A percentile compares a stretch with the other conserved stretches of the same genome.
Evolutionary conservation across 2,329 filamentous ascomycete species (phyloP).

Genomic region (Annulohypoxylon truncatum): DNA sequence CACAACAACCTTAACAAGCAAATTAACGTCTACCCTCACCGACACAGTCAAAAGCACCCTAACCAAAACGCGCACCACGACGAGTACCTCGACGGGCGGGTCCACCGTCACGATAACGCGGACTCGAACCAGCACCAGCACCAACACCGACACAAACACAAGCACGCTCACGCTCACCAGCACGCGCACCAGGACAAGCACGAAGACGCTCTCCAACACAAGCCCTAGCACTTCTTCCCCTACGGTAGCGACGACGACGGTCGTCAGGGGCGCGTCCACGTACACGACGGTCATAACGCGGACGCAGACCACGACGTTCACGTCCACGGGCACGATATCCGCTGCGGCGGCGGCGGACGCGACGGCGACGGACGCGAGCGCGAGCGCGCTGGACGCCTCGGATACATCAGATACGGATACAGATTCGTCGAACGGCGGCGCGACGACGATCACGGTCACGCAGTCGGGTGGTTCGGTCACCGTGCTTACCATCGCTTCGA

Average conservation of each 20-base stretch:
- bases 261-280: background rate
- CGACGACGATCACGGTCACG: slow-evolving; percentile 16
- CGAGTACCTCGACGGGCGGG: background rate
- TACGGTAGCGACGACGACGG: background rate
- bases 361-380: background rate
- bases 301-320: slow-evolving; percentile 11
- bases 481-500: slow-evolving; percentile 11
- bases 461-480: slow-evolving; percentile 14
- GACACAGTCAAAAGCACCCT: background rate
- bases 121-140: background rate
- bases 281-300: slow-evolving; percentile 22
- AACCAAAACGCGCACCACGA: background rate
- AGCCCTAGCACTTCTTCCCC: background rate
- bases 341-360: background rate
- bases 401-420: no score
- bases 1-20: slow-evolving; percentile 29
- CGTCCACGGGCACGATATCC: slow-evolving; percentile 15
- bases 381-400: background rate
- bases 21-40: slow-evolving; percentile 13
- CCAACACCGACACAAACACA: background rate
- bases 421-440: background rate
- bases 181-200: background rate
- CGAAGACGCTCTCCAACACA: background rate
- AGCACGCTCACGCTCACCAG: background rate
- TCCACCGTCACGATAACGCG: background rate